Percentiles rank a stretch among this genome's conserved stretches.
phyloP scores from a whole-genome alignment of 2,329 filamentous ascomycete species.

The Scytalidium lignicola region DNA sequence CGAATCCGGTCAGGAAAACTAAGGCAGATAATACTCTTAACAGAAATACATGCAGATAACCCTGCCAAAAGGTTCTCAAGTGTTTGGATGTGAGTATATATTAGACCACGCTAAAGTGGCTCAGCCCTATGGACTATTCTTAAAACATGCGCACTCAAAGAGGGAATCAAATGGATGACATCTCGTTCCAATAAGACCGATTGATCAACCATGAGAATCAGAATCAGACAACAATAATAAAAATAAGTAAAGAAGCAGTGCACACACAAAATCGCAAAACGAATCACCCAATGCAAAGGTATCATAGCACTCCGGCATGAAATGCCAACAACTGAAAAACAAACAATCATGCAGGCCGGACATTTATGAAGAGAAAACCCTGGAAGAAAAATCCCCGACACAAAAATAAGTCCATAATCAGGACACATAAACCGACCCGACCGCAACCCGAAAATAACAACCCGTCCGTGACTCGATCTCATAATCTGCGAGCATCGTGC shows the following conservation, averaged over 20 bases:
- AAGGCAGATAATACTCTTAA: too few species aligned
- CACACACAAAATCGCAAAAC: conserved; percentile 2
- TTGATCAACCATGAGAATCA: background rate
- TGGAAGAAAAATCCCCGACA: background rate
- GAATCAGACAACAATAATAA: conserved; percentile 20
- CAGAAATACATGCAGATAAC: too few species aligned
- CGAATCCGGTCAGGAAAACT: too few species aligned
- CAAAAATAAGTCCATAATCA: background rate
- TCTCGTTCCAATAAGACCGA: background rate
- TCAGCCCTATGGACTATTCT: background rate
- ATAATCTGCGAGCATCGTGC: background rate
- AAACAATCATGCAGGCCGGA: conserved; percentile 10
- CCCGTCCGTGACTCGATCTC: background rate
- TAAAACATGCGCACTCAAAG: background rate
- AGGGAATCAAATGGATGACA: background rate
- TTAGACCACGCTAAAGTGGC: background rate
- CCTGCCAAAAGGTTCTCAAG: background rate
- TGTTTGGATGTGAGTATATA: background rate
- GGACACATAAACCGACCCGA: background rate
- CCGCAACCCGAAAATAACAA: background rate
- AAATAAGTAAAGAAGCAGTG: conserved; percentile 14
- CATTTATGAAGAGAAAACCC: background rate
- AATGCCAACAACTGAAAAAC: conserved; percentile 13
- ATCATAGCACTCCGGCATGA: conserved; percentile 3
- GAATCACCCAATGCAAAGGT: conserved; percentile 1